Conservation (phyloP, 2,329 filamentous ascomycete species). For the Botrytis sinoallii region DNA sequence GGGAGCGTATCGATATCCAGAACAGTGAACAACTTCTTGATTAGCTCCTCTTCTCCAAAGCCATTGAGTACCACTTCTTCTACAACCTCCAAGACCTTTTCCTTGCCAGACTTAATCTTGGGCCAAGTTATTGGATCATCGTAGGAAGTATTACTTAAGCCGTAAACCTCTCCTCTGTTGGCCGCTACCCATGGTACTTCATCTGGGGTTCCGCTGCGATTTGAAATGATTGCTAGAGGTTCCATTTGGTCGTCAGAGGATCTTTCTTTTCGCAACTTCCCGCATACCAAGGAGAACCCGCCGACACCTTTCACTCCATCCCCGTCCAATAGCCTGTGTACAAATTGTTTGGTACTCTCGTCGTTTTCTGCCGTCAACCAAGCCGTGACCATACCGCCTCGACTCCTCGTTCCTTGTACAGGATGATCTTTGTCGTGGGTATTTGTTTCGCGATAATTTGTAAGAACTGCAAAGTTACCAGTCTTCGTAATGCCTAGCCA, state of each 20-base stretch:
- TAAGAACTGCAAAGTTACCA: constrained; percentile 61
- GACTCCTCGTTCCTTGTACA: constrained; percentile 53
- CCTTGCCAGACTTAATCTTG: constrained; percentile 53
- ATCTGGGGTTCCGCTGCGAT: constrained; percentile 51
- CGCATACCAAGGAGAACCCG: constrained; percentile 65
- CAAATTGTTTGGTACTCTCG: constrained; percentile 50
- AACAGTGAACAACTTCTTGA: constrained; percentile 51
- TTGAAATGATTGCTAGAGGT: constrained; percentile 60
- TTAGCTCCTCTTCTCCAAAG: constrained; percentile 47
- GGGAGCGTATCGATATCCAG: constrained; percentile 57
- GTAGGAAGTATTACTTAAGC: constrained; percentile 61
- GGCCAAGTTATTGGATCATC: constrained; percentile 55
- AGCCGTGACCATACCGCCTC: constrained; percentile 61
- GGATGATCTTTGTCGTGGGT: constrained; percentile 50
- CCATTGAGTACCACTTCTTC: constrained; percentile 41
- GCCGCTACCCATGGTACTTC: constrained; percentile 58
- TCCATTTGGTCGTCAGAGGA: constrained; percentile 38
- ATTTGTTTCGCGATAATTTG: constrained; percentile 61
- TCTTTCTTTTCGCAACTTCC: constrained; percentile 48
- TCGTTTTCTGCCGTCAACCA: constrained; percentile 53
- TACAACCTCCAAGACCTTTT: constrained; percentile 40
- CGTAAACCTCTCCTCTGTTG: constrained; percentile 52
- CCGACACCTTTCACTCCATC: constrained; percentile 58
- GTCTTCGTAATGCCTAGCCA: constrained; percentile 62
- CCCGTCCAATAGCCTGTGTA: constrained; percentile 50